Conservation (phyloP, 2,329 filamentous ascomycete genomes). For the Dryadomyces quercivorus region DNA sequence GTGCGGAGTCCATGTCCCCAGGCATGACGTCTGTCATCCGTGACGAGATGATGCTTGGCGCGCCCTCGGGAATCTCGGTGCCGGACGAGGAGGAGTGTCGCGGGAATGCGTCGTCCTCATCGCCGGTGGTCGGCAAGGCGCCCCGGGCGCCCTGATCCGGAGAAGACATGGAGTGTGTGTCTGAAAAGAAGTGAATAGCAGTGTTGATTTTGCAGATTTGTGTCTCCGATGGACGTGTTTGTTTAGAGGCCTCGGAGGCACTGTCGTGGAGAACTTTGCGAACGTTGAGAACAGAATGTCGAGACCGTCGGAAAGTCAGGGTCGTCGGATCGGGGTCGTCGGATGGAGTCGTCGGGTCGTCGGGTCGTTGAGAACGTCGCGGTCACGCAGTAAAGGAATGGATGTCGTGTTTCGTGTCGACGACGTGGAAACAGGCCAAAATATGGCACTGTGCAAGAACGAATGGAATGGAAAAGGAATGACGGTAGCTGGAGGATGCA, state of each 20-base stretch:
- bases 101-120: slow-evolving; percentile 26
- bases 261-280: not conserved
- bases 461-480: not conserved
- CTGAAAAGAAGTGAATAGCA: not conserved
- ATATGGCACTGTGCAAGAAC: not conserved
- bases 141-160: slow-evolving; percentile 23
- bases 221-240: not conserved
- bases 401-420: not conserved
- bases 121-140: slow-evolving; percentile 19
- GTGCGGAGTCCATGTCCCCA: slow-evolving; percentile 38
- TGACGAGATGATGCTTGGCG: slow-evolving; percentile 56
- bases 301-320: not conserved
- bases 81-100: slow-evolving; percentile 26
- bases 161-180: slow-evolving; percentile 10
- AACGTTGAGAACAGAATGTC: not conserved
- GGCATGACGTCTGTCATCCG: slow-evolving; percentile 56
- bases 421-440: not conserved
- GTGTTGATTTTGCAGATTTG: not conserved
- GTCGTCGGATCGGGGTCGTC: too few relatives aligned
- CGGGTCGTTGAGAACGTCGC: too few relatives aligned
- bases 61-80: slow-evolving; percentile 28
- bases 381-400: not conserved
- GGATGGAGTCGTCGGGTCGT: too few relatives aligned
- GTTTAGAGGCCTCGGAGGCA: not conserved
- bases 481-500: not conserved